These are phyloP conservation scores for Golubevia pallescens DNA, from an alignment of 1,284 basidiomycete species.

Conservation along the genomic window DNA sequence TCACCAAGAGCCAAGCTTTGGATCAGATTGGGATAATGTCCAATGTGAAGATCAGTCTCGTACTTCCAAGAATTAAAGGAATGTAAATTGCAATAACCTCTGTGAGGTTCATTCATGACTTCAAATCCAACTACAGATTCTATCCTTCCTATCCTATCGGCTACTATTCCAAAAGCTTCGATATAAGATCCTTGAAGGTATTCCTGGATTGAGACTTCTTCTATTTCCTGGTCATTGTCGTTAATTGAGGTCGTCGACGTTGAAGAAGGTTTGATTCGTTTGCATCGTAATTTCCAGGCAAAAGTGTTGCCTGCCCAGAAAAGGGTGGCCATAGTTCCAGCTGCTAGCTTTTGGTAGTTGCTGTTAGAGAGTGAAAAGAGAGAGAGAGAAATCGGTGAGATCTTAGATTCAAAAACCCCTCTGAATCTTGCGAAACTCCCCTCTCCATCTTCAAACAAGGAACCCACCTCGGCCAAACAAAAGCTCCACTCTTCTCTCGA, in stretches of 20 bases:
- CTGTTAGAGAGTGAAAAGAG: neutral
- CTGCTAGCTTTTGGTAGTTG: conserved; percentile 59
- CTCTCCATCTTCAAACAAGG: too few species aligned
- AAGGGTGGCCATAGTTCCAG: conserved; percentile 65
- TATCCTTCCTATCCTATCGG: conserved; percentile 74
- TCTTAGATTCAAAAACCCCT: neutral
- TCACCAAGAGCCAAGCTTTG: conserved; percentile 50
- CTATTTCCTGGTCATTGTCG: conserved; percentile 7
- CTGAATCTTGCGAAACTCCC: conserved; percentile 13
- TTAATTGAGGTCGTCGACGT: too few species aligned
- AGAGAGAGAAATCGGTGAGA: neutral
- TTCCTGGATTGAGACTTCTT: conserved; percentile 71
- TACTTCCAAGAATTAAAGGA: conserved; percentile 88
- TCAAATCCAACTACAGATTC: conserved; percentile 88
- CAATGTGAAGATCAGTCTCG: conserved; percentile 89
- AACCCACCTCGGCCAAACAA: conserved; percentile 54
- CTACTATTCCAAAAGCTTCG: conserved; percentile 77
- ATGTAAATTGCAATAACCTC: conserved; percentile 83
- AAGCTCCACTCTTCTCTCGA: conserved; percentile 43
- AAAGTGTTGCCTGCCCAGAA: conserved; percentile 69
- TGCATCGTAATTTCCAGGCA: conserved; percentile 72
- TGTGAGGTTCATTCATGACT: conserved; percentile 91
- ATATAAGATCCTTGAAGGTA: conserved; percentile 85
- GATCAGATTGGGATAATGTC: conserved; percentile 69
- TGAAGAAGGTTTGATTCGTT: conserved; percentile 2